These are phyloP conservation scores for Phoma herbarum DNA, from an alignment of 2,329 filamentous ascomycete genomes.

Conservation along the genomic window DNA sequence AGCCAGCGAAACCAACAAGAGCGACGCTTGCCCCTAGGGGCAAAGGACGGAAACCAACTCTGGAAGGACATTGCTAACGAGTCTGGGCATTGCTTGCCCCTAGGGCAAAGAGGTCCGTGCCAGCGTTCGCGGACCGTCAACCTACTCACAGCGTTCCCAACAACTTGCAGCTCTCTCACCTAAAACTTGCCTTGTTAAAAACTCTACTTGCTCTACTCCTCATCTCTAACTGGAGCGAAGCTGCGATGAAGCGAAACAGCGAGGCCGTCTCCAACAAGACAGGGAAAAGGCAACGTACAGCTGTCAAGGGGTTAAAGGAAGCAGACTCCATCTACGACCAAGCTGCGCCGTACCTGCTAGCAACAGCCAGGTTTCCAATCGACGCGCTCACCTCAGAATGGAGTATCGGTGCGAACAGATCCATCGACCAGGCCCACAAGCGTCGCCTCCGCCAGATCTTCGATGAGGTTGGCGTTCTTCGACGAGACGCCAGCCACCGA, in stretches of 20 bases:
- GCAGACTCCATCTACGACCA: conserved; percentile 10
- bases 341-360: conserved; percentile 10
- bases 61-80: too few relatives aligned
- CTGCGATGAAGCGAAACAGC: conserved; percentile 5
- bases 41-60: too few relatives aligned
- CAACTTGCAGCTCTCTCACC: neutral
- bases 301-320: neutral
- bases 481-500: conserved; percentile 2
- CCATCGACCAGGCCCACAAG: conserved; percentile 10
- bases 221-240: neutral
- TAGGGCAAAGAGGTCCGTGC: neutral
- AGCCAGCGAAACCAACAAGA: neutral
- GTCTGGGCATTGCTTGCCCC: too few relatives aligned
- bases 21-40: neutral
- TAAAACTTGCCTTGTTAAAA: neutral
- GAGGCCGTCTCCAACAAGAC: neutral
- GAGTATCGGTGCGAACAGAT: conserved; percentile 12
- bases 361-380: conserved; percentile 6
- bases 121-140: neutral
- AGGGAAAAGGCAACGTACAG: conserved; percentile 11
- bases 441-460: conserved; percentile 12
- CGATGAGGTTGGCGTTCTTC: conserved; percentile 10
- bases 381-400: conserved; percentile 10
- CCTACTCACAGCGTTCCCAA: too few relatives aligned
- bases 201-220: neutral